Evolutionary conservation across 441 rosid genomes (phyloP), one percentile per base, ranked within the genome.

Genomic region (Omphalea diandra): DNA sequence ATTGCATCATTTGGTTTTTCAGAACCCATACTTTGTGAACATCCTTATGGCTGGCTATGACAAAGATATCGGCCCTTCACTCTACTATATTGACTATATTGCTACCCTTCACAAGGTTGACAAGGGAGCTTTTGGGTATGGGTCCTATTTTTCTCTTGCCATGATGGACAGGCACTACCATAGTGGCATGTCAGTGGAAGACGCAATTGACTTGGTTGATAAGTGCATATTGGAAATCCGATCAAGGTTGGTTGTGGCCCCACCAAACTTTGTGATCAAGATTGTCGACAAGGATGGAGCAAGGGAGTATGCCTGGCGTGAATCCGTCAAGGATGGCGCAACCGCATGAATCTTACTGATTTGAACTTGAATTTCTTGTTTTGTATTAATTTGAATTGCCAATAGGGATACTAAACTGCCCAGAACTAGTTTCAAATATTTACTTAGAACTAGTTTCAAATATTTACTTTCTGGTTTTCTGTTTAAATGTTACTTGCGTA

Each of bases 21-120:
- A 95, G 97, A 92, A 85, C 57, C 99, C 99, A 0, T 95, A 93
- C 77, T 77, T 36, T 8, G 98, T 95, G 75, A 95, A 95, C 87
- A 85, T 93, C 65, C 92, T 95, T 63, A 69, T 95, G 78, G 98
- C 99, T 78, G 99, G 99, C 18, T 93, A 88, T 33, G 99, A 93
- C 84, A 88, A 87, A 73, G 96, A 93, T 80, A 87, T 87, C 0
- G 98, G 99, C 17, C 93, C 99, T 7, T 88, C 98, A 43, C 92
- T 95, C 10, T 95, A 89, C 87, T 95, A 93, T 79, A 85, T 95
- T 0, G 98, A 95, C 81, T 95, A 95, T 83, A 90, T 95, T 66
- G 97, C 99, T 54, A 89, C 93, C 43, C 91, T 92, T 60, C 98
- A 95, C 89, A 95, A 92, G 85, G 93, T 95, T 41, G 99, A 95